Conservation (phyloP, 371 early-diverging fungal genomes). For the Mucor saturninus region DNA sequence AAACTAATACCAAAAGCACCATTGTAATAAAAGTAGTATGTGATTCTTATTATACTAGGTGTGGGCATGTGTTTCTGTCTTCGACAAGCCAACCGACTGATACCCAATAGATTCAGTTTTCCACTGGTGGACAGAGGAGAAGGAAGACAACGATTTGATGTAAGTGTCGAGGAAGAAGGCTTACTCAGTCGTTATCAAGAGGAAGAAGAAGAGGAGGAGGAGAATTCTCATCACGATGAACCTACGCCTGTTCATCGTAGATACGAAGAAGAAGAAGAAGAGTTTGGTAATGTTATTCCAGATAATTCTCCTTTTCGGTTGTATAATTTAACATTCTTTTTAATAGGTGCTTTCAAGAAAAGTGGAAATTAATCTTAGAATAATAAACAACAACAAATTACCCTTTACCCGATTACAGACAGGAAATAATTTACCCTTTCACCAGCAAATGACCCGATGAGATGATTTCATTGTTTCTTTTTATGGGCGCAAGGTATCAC, state of each 20-base stretch:
- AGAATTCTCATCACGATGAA: conserved; percentile 13
- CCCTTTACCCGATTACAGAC: too few relatives aligned
- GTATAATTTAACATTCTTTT: background rate
- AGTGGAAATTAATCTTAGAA: background rate
- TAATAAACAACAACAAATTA: background rate
- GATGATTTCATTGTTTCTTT: too few relatives aligned
- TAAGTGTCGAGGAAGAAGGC: conserved; percentile 40
- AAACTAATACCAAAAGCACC: background rate
- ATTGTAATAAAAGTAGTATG: conserved; percentile 23
- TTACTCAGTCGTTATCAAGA: conserved; percentile 32
- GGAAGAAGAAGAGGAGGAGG: conserved; percentile 21
- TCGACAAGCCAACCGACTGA: conserved; percentile 41
- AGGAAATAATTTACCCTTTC: too few relatives aligned
- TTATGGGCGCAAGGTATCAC: too few relatives aligned
- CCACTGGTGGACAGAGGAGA: conserved; percentile 35
- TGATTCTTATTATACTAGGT: conserved; percentile 33
- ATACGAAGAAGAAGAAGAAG: too few relatives aligned
- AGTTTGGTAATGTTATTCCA: too few relatives aligned
- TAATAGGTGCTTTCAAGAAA: background rate
- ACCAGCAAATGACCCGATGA: too few relatives aligned
- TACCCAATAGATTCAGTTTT: conserved; percentile 48
- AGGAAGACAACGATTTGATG: conserved; percentile 22
- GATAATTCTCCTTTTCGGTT: too few relatives aligned
- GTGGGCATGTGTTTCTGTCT: conserved; percentile 51
- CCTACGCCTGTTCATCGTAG: background rate